A percentile compares a stretch with the other conserved stretches of the same genome.
phyloP scores from a whole-genome alignment of 306 rosid species.

The Quillaja saponaria region DNA sequence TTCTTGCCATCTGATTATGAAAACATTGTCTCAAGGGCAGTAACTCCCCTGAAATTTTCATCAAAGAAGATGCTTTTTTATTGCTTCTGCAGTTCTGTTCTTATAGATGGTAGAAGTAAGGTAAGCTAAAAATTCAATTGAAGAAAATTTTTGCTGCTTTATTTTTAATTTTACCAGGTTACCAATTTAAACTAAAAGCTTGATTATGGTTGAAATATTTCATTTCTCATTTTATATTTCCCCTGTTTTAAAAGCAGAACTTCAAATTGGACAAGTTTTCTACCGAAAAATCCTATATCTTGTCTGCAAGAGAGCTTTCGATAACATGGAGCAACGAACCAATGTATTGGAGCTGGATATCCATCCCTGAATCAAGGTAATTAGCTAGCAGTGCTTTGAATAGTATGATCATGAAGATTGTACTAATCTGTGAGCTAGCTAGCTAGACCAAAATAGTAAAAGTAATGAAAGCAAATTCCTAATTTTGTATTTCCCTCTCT shows the following conservation, averaged over 20 bases:
- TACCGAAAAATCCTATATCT: conserved; percentile 40
- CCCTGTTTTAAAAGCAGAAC: conserved; percentile 32
- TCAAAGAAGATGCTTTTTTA: conserved; percentile 51
- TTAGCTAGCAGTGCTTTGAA: too few relatives aligned
- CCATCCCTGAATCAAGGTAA: conserved; percentile 52
- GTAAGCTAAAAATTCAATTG: conserved; percentile 25
- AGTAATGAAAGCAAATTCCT: background rate
- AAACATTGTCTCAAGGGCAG: conserved; percentile 35
- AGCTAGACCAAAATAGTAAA: background rate
- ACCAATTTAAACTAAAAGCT: too few relatives aligned
- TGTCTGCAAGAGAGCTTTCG: conserved; percentile 57
- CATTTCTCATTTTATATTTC: background rate
- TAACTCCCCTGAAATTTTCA: conserved; percentile 28
- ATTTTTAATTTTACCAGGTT: too few relatives aligned
- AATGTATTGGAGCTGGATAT: conserved; percentile 57
- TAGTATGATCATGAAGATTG: too few relatives aligned
- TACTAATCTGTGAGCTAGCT: too few relatives aligned
- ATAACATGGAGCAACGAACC: conserved; percentile 52
- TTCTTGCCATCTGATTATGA: conserved; percentile 55
- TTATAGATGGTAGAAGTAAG: conserved; percentile 55
- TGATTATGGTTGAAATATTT: too few relatives aligned
- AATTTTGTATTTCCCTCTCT: background rate
- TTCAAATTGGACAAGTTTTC: conserved; percentile 49
- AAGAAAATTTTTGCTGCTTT: too few relatives aligned
- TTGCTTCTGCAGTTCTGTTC: conserved; percentile 40